These are phyloP conservation scores for Geranomyces michiganensis DNA, from an alignment of 192 early-diverging fungal genomes.

Conservation along the genomic window DNA sequence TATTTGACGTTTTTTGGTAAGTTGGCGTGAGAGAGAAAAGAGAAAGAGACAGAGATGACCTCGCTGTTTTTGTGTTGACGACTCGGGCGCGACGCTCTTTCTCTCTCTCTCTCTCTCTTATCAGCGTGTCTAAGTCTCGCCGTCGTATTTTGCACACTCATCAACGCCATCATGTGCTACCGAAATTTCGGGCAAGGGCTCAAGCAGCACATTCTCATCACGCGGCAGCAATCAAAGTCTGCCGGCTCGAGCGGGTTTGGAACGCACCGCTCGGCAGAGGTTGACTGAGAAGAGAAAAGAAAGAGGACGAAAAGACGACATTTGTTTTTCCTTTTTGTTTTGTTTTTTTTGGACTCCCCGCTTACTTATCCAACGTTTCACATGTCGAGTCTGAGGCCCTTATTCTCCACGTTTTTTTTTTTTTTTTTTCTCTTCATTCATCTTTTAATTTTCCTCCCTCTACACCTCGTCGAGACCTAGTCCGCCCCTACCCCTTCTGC, in stretches of 20 bases:
- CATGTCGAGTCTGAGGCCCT: too few species aligned
- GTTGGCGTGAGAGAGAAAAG: background rate
- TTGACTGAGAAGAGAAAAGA: background rate
- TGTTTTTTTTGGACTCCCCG: too few species aligned
- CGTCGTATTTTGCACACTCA: conserved; percentile 54
- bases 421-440: too few species aligned
- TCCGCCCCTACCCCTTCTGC: too few species aligned
- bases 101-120: conserved; percentile 19
- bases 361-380: too few species aligned
- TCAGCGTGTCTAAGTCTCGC: conserved; percentile 47
- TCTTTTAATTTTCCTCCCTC: too few species aligned
- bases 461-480: too few species aligned
- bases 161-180: conserved; percentile 59
- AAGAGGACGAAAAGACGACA: too few species aligned
- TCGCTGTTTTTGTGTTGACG: background rate
- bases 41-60: background rate
- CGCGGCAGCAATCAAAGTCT: conserved; percentile 2
- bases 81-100: conserved; percentile 2
- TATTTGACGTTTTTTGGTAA: conserved; percentile 56
- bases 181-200: conserved; percentile 74
- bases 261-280: background rate
- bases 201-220: conserved; percentile 54
- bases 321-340: too few species aligned
- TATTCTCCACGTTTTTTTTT: too few species aligned
- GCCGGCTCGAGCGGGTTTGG: background rate